Conservation (phyloP, 495 filamentous ascomycete genomes). For the Cercophora newfieldiana region DNA sequence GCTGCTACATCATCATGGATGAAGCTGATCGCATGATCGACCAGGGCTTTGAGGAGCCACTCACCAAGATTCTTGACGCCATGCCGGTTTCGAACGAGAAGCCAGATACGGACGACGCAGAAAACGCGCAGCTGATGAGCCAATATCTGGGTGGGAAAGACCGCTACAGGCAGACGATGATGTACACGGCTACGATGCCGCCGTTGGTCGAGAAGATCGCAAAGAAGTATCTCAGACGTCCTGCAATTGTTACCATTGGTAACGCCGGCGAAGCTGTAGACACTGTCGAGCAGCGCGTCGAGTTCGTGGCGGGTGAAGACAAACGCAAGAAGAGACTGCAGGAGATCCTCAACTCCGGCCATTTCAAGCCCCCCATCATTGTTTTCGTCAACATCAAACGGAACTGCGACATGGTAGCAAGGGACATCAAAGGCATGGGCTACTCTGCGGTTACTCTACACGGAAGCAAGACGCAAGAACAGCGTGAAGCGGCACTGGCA, state of each 20-base stretch:
- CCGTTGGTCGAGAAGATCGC: slow-evolving; percentile 91
- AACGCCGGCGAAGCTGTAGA: slow-evolving; percentile 97
- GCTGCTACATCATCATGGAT: slow-evolving; percentile 96
- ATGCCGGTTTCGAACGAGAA: slow-evolving; percentile 94
- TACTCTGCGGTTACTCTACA: slow-evolving; percentile 90
- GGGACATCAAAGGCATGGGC: slow-evolving; percentile 94
- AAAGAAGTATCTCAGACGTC: slow-evolving; percentile 89
- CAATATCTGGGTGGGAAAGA: slow-evolving; percentile 79
- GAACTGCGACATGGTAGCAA: slow-evolving; percentile 93
- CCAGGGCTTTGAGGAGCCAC: slow-evolving; percentile 93
- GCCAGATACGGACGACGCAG: slow-evolving; percentile 91
- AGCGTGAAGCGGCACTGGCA: slow-evolving; percentile 92
- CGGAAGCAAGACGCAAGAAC: slow-evolving; percentile 94
- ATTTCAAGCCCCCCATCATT: slow-evolving; percentile 92
- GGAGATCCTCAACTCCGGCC: slow-evolving; percentile 82
- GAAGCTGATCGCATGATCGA: slow-evolving; percentile 99
- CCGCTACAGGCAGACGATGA: slow-evolving; percentile 97
- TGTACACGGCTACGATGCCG: slow-evolving; percentile 99
- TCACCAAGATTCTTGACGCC: slow-evolving; percentile 98
- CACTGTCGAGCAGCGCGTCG: slow-evolving; percentile 95
- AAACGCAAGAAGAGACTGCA: slow-evolving; percentile 94
- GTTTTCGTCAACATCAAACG: slow-evolving; percentile 99
- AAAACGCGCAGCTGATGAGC: slow-evolving; percentile 82
- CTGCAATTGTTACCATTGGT: slow-evolving; percentile 93
- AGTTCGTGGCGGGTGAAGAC: slow-evolving; percentile 90